phyloP scores from a whole-genome alignment of 768 basidiomycete genomes.

The Plicaturopsis crispa region DNA sequence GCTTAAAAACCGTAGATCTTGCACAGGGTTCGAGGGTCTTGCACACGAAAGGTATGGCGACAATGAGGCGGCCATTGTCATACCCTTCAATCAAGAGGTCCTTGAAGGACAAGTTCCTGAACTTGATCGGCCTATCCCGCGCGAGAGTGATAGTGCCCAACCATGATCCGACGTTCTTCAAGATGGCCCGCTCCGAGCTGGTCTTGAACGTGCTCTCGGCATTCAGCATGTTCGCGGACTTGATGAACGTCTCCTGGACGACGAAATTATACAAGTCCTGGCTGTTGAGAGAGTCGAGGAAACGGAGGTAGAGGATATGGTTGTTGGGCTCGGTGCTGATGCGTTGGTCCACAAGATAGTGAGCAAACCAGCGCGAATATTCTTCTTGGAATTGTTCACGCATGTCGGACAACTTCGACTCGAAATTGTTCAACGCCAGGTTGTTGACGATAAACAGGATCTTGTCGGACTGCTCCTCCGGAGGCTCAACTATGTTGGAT shows the following conservation, averaged over 20 bases:
- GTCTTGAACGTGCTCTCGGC: slow-evolving; percentile 85
- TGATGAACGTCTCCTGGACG: slow-evolving; percentile 89
- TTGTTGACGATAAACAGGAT: slow-evolving; percentile 99
- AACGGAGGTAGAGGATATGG: slow-evolving; percentile 89
- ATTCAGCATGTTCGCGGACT: slow-evolving; percentile 81
- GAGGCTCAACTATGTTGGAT: slow-evolving; percentile 58
- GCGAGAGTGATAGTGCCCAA: slow-evolving; percentile 91
- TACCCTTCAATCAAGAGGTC: slow-evolving; percentile 96
- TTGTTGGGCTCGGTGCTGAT: slow-evolving; percentile 97
- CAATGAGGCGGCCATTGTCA: slow-evolving; percentile 82
- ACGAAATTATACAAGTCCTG: slow-evolving; percentile 65
- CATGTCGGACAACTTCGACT: slow-evolving; percentile 83
- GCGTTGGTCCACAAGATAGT: slow-evolving; percentile 94
- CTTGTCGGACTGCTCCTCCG: slow-evolving; percentile 85
- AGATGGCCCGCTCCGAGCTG: slow-evolving; percentile 71
- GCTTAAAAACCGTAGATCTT: slow-evolving; percentile 87
- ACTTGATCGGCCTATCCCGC: slow-evolving; percentile 85
- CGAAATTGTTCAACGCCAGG: slow-evolving; percentile 90
- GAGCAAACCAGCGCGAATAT: slow-evolving; percentile 92
- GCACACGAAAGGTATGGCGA: slow-evolving; percentile 97
- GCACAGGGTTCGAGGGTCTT: slow-evolving; percentile 89
- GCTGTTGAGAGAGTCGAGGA: slow-evolving; percentile 77
- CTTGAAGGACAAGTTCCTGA: slow-evolving; percentile 93
- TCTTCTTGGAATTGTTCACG: slow-evolving; percentile 73
- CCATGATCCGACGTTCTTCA: slow-evolving; percentile 97